These are phyloP conservation scores for Colletotrichum magnum DNA, from an alignment of 2,329 filamentous ascomycete species.

Conservation along the genomic window DNA sequence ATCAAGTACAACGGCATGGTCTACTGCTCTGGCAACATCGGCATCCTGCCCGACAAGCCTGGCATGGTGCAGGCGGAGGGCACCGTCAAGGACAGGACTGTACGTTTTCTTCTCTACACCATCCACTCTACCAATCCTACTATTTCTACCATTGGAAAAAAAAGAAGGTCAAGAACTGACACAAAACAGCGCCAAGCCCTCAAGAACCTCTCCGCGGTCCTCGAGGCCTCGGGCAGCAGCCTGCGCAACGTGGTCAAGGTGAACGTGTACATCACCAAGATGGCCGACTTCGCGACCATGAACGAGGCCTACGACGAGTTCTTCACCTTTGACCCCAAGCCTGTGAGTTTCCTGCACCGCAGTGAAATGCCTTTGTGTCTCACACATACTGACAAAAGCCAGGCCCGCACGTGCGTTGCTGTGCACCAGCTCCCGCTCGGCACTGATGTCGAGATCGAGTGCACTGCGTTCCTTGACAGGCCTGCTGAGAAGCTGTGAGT, in stretches of 20 bases:
- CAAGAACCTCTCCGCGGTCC: slow-evolving; percentile 70
- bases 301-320: slow-evolving; percentile 69
- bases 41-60: slow-evolving; percentile 61
- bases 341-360: slow-evolving; percentile 51
- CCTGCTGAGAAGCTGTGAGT: slow-evolving; percentile 34
- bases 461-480: slow-evolving; percentile 57
- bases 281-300: slow-evolving; percentile 74
- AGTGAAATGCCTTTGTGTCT: background rate
- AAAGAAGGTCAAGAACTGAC: too few relatives aligned
- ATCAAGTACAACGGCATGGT: slow-evolving; percentile 75
- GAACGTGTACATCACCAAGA: slow-evolving; percentile 75
- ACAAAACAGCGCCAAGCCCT: slow-evolving; percentile 65
- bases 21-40: slow-evolving; percentile 78
- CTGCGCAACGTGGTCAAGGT: slow-evolving; percentile 76
- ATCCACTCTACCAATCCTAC: too few relatives aligned
- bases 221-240: slow-evolving; percentile 71
- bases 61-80: slow-evolving; percentile 65
- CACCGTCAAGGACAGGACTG: slow-evolving; percentile 66
- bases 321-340: slow-evolving; percentile 61
- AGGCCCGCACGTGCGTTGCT: slow-evolving; percentile 77
- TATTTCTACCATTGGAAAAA: too few relatives aligned
- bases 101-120: slow-evolving; percentile 48
- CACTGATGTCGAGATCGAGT: slow-evolving; percentile 83
- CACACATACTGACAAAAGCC: background rate
- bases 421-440: slow-evolving; percentile 80